Conservation (phyloP, 768 basidiomycete genomes). For the Phaffia tasmanica region DNA sequence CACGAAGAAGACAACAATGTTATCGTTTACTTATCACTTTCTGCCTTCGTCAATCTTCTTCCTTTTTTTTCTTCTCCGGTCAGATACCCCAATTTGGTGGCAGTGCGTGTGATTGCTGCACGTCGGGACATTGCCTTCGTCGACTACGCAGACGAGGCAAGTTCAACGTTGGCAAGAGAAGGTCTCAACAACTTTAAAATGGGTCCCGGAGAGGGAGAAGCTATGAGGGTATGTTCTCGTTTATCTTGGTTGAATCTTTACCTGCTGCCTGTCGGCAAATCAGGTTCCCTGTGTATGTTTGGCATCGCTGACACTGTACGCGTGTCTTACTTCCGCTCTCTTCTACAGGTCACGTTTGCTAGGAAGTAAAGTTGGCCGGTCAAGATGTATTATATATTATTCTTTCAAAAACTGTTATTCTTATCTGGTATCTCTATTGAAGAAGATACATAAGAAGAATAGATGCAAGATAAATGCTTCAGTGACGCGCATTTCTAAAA, state of each 20-base stretch:
- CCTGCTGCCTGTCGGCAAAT: neutral
- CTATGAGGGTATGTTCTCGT: neutral
- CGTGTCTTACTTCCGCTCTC: neutral
- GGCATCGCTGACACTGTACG: neutral
- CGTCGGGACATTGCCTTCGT: constrained; percentile 98
- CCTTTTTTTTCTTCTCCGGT: neutral
- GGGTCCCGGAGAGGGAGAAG: constrained; percentile 10
- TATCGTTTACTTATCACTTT: too few species aligned
- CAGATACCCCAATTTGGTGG: constrained; percentile 89
- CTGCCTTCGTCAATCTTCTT: neutral
- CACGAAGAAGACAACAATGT: neutral
- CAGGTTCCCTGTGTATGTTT: neutral
- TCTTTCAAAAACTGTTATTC: too few species aligned
- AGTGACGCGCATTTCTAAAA: too few species aligned
- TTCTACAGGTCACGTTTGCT: constrained; percentile 33
- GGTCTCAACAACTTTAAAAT: constrained; percentile 95
- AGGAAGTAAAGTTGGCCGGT: constrained; percentile 28
- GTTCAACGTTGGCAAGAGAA: constrained; percentile 83
- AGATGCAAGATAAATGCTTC: too few species aligned
- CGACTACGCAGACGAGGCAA: constrained; percentile 87
- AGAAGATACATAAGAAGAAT: too few species aligned
- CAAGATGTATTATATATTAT: too few species aligned
- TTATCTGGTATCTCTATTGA: too few species aligned
- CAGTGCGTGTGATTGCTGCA: constrained; percentile 96
- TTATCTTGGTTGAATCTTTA: neutral